Evolutionary conservation across 2,329 filamentous ascomycete species (phyloP).

Genomic region (Truncatella angustata): DNA sequence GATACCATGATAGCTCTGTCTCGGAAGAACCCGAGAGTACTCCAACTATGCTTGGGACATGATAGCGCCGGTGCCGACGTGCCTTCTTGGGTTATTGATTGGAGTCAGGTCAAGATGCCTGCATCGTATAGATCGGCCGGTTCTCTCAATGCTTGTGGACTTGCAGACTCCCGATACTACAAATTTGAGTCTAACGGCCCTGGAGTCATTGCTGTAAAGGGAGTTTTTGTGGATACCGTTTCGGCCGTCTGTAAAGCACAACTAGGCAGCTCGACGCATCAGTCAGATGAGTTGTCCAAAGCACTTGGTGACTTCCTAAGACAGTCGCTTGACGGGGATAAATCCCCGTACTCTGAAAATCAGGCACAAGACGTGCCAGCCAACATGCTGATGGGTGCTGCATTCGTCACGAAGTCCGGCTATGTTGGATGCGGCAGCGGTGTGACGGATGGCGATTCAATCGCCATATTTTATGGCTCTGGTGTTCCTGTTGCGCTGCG

Average conservation of each 20-base stretch:
- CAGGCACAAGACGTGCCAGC: background rate
- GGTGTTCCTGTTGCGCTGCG: background rate
- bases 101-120: conserved; percentile 10
- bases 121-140: background rate
- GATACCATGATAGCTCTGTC: background rate
- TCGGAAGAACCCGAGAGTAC: background rate
- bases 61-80: background rate
- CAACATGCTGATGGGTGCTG: background rate
- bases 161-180: background rate
- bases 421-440: background rate
- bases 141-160: conserved; percentile 1
- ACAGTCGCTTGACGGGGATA: background rate
- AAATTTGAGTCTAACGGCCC: background rate
- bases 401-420: background rate
- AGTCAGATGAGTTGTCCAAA: background rate
- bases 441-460: background rate
- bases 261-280: background rate
- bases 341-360: background rate
- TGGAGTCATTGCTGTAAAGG: background rate
- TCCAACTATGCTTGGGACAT: background rate
- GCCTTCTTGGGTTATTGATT: conserved; percentile 20
- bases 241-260: background rate
- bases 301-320: background rate
- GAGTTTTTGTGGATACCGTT: background rate
- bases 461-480: background rate